Base-by-base conservation (phyloP, 2,329 filamentous ascomycete genomes). In the Fusarium guadeloupense region DNA sequence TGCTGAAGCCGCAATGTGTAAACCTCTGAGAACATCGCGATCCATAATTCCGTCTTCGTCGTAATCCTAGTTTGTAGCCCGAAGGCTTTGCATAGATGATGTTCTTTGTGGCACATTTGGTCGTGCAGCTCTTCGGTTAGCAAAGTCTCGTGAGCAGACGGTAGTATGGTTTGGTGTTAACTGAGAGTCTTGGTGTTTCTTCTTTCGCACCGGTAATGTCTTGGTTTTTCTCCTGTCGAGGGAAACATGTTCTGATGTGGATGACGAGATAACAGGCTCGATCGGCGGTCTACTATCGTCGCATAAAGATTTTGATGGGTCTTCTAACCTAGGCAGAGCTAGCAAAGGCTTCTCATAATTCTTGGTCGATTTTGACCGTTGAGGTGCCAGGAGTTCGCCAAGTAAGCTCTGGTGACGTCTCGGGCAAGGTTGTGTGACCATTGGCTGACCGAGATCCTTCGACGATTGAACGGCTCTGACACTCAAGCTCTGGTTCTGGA, bases 1-100 rank as follows among this genome's bases (percentile, higher is more conserved):
- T 10, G 84, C 85, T 6, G 81, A 81, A 25, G 82, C 79, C 6
- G 83, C 83, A 33, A 86, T 78, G 55, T 83, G 81, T 10, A 87
- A 72, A 0, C 84, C 85, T 44, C 79, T 76, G 42, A 86, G 76
- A 4, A 87, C 80, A 65, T 85, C 81, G 39, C 77, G 76, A 65
- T 86, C 80, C 20, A 72, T 72, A 25, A 84, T 78, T 30, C 75
- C 68, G 12, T 64, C 62, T 50, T 80, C 76, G 8, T 76, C 73
- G n/a, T 72, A 64, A 23, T 75, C 74, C 16, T 58, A 30, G 5
- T 67, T 64, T 9, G 57, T 45, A 14, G 60, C 69, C 30, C 48
- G 55, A 17, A 65, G 47, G 21, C 53, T 70, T 30, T 54, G 64
- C n/a, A 75, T 73, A 4, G 75, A 77, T 20, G 75, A 77, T 21